A percentile compares a stretch with the other conserved stretches of the same genome.
Conservation (phyloP, 2,329 filamentous ascomycete genomes). For the Byssochlamys sp. region DNA sequence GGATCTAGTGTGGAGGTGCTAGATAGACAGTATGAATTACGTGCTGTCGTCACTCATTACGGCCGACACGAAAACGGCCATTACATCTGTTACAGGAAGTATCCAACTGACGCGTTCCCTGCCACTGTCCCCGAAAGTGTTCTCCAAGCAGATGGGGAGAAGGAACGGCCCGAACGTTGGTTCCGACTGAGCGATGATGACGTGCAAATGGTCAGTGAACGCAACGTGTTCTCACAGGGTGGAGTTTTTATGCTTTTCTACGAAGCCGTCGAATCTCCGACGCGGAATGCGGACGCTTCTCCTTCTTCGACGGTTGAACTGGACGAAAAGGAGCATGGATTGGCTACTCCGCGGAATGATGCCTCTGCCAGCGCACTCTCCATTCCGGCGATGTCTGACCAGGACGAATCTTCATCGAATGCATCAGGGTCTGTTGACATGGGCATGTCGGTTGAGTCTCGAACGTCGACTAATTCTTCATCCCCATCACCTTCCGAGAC, state of each 20-base stretch:
- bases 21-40: conserved; percentile 57
- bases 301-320: neutral
- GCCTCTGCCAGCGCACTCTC: neutral
- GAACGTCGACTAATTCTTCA: neutral
- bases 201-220: conserved; percentile 64
- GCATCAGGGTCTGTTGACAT: neutral
- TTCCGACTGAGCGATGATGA: conserved; percentile 86
- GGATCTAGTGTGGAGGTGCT: conserved; percentile 45
- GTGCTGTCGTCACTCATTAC: conserved; percentile 78
- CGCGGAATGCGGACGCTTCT: neutral
- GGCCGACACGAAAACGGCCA: conserved; percentile 91
- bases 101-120: conserved; percentile 38
- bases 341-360: neutral
- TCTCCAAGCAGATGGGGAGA: conserved; percentile 22
- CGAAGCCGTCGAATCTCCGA: conserved; percentile 52
- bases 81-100: conserved; percentile 81
- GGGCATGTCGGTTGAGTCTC: neutral
- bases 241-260: conserved; percentile 98
- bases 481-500: neutral
- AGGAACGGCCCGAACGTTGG: conserved; percentile 53
- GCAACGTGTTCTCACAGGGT: conserved; percentile 61
- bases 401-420: neutral
- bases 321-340: neutral
- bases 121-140: conserved; percentile 22
- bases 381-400: neutral